Conservation (phyloP, 169 alveolate species). For the Cryptosporidium baileyi region DNA sequence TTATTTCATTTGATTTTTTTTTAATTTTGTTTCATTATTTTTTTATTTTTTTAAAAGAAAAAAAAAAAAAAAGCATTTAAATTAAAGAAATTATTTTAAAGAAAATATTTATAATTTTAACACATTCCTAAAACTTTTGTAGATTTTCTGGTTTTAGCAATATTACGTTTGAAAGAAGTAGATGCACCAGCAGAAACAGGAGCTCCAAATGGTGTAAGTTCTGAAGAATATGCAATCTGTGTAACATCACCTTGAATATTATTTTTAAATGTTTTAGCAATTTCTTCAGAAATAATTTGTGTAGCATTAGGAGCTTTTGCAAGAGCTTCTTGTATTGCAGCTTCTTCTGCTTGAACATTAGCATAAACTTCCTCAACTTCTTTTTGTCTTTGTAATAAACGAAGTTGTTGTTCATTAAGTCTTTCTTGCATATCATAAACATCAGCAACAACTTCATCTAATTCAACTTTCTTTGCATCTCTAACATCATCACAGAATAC, state of each 20-base stretch:
- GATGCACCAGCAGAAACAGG: conserved; percentile 71
- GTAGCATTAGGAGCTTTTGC: conserved; percentile 41
- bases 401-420: conserved; percentile 62
- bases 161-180: conserved; percentile 61
- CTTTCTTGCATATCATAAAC: conserved; percentile 67
- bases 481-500: conserved; percentile 64
- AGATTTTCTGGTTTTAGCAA: conserved; percentile 52
- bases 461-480: conserved; percentile 63
- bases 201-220: conserved; percentile 66
- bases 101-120: background rate
- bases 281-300: conserved; percentile 67
- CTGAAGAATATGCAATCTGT: conserved; percentile 63
- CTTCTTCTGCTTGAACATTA: conserved; percentile 67
- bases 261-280: conserved; percentile 53
- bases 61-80: no score
- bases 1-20: no score
- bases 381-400: conserved; percentile 57
- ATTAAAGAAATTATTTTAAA: no score
- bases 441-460: conserved; percentile 69
- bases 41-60: no score
- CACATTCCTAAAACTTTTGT: conserved; percentile 68
- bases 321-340: conserved; percentile 67
- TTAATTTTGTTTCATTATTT: no score
- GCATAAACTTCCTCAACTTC: conserved; percentile 69
- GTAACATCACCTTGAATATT: conserved; percentile 70